Evolutionary conservation across 2,329 filamentous ascomycete species (phyloP), one percentile per base, ranked within the genome.

Genomic region (Diaporthe sp.): DNA sequence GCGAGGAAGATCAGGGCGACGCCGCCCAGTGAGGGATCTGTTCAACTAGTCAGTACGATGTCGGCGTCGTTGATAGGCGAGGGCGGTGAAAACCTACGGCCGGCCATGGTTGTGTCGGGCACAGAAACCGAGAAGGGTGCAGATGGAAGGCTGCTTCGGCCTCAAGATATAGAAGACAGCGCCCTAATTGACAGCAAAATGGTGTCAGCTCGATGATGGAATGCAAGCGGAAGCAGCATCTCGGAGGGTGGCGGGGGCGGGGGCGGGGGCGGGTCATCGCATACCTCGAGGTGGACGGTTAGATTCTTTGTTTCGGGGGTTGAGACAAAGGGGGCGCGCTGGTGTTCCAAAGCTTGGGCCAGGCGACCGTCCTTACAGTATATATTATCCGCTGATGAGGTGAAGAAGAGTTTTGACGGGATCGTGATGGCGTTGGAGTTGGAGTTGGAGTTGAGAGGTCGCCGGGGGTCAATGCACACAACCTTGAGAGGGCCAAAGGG

Each of bases 1-100:
- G 83, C 86, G 77, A 90, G 83, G 78, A 91, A 84, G 77, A 89
- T 51, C 73, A 89, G 80, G 81, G 84, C 87, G 56, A 80, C 79
- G 50, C 86, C 77, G 79, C 85, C 85, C 55, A 88, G 77, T 66
- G 81, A 77, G 35, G 83, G 82, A 78, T 86, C 86, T 88, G 75
- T 25, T 15, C 42, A n/a, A 37, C 8, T 7, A 42, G 39, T 74
- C 30, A 74, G 68, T 37, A 51, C 5, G 30, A 13, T 22, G 25
- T 19, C 30, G 17, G 12, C 22, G 7, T 17, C 17, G 30, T 25
- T 51, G 7, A 25, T 3, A 1, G 35, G 32, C 30, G 22, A 27
- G 17, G 5, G n/a, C 13, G 5, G 15, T 22, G 39, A 27, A 22
- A 17, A 74, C 74, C 19, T 63, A 74, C 70, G 75, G 51, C 72